A percentile compares a stretch with the other conserved stretches of the same genome.
phyloP scores from a whole-genome alignment of 2,329 filamentous ascomycete species.

The Colletotrichum horii region DNA sequence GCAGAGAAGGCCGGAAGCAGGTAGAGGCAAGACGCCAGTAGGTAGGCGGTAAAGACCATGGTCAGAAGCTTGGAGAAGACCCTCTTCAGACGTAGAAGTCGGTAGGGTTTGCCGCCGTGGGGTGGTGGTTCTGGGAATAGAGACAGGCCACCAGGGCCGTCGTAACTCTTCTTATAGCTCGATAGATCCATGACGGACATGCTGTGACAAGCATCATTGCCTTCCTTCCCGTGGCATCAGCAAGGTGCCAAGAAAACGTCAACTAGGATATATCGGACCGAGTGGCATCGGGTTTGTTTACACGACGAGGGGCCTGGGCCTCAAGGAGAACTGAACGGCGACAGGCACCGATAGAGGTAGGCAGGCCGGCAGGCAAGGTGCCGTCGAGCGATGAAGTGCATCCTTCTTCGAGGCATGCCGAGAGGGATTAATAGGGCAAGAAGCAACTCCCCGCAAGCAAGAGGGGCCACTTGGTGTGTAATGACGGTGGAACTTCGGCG shows the following conservation, averaged over 20 bases:
- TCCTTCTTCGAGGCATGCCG: neutral
- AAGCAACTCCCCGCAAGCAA: neutral
- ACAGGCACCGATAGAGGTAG: neutral
- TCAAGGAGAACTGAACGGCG: neutral
- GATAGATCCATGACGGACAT: neutral
- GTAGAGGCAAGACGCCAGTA: slow-evolving; percentile 3
- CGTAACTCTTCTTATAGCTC: slow-evolving; percentile 3
- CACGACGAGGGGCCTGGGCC: neutral
- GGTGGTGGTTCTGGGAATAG: neutral
- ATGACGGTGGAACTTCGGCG: slow-evolving; percentile 4
- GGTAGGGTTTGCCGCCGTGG: neutral
- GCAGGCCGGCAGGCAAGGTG: neutral
- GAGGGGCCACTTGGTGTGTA: neutral
- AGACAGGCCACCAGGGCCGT: neutral
- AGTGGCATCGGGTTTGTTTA: neutral
- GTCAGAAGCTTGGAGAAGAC: neutral
- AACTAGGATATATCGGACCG: slow-evolving; percentile 8
- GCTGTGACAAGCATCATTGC: neutral
- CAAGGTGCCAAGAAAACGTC: slow-evolving; percentile 2
- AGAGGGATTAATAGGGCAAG: neutral
- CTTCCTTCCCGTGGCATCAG: neutral
- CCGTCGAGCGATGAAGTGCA: neutral
- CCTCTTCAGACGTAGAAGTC: neutral
- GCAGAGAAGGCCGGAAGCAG: slow-evolving; percentile 1
- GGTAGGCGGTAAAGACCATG: slow-evolving; percentile 3